Conservation (phyloP, 2,329 filamentous ascomycete species). For the Bipolaris zeicola region DNA sequence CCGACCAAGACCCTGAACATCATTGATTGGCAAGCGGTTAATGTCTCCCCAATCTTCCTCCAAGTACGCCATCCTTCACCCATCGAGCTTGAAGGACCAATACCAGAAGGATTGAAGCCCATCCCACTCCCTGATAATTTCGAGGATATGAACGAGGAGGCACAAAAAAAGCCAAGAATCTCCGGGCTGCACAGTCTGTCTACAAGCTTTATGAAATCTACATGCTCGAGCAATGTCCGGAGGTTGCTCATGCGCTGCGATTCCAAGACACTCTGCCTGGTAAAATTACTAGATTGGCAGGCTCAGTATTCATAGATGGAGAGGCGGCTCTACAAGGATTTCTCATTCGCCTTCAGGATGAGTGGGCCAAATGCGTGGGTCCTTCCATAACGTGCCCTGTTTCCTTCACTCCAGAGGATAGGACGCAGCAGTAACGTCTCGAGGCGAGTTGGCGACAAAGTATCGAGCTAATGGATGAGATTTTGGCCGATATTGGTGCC, state of each 20-base stretch:
- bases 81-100: slow-evolving; percentile 31
- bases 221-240: slow-evolving; percentile 22
- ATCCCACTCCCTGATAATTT: slow-evolving; percentile 23
- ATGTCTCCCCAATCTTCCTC: slow-evolving; percentile 36
- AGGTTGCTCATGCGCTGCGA: slow-evolving; percentile 18
- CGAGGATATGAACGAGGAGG: slow-evolving; percentile 21
- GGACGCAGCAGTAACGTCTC: slow-evolving; percentile 22
- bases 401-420: slow-evolving; percentile 24
- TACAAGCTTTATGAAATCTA: slow-evolving; percentile 27
- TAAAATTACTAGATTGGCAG: neutral
- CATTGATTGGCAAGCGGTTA: slow-evolving; percentile 45
- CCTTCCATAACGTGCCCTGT: slow-evolving; percentile 17
- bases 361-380: too few relatives aligned
- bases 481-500: slow-evolving; percentile 24
- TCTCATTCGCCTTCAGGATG: too few relatives aligned
- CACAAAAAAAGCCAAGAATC: slow-evolving; percentile 22
- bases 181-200: slow-evolving; percentile 26
- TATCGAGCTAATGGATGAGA: slow-evolving; percentile 29
- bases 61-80: slow-evolving; percentile 32
- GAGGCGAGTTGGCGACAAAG: slow-evolving; percentile 26
- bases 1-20: slow-evolving; percentile 18
- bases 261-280: slow-evolving; percentile 22
- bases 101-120: slow-evolving; percentile 22
- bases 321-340: too few relatives aligned
- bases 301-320: too few relatives aligned